Evolutionary conservation across 352 stramenopile species (phyloP).

Genomic region (Pythium apleroticum): DNA sequence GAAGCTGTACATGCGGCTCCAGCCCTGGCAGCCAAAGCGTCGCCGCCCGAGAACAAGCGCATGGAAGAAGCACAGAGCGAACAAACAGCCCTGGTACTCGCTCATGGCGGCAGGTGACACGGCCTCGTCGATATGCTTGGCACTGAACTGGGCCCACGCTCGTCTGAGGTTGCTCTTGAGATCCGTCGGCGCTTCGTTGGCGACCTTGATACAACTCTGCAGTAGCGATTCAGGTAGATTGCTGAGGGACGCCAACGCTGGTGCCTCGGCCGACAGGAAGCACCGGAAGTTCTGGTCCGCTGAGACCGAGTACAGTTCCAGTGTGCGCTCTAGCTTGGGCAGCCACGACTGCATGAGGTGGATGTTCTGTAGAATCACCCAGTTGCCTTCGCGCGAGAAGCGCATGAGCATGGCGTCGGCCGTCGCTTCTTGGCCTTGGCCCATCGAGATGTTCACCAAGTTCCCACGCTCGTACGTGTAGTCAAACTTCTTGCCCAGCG

Average conservation of each 20-base stretch:
- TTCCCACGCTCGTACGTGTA: slow-evolving; percentile 79
- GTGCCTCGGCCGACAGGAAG: slow-evolving; percentile 92
- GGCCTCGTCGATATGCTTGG: slow-evolving; percentile 76
- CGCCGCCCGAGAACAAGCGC: slow-evolving; percentile 88
- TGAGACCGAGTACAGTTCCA: slow-evolving; percentile 75
- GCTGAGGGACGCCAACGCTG: slow-evolving; percentile 73
- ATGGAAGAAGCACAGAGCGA: slow-evolving; percentile 95
- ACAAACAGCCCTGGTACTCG: slow-evolving; percentile 92
- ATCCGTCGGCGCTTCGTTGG: slow-evolving; percentile 80
- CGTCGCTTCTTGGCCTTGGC: slow-evolving; percentile 81
- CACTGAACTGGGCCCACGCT: slow-evolving; percentile 75
- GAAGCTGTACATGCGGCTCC: slow-evolving; percentile 92
- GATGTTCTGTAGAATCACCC: slow-evolving; percentile 92
- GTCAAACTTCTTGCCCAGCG: slow-evolving; percentile 78
- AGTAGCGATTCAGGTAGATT: slow-evolving; percentile 90
- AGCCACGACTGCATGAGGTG: slow-evolving; percentile 92
- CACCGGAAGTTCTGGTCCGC: slow-evolving; percentile 93
- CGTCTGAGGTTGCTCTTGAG: slow-evolving; percentile 80
- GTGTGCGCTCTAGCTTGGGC: slow-evolving; percentile 72
- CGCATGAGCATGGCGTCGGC: slow-evolving; percentile 71
- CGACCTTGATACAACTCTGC: slow-evolving; percentile 87
- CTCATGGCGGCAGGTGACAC: slow-evolving; percentile 45
- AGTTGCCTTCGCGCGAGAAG: slow-evolving; percentile 76
- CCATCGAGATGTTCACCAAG: slow-evolving; percentile 88
- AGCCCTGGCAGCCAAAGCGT: slow-evolving; percentile 91